Evolutionary conservation across 176 grass and related monocot species (phyloP), one percentile per base, ranked within the genome.

Genomic region (Panicum miliaceum): DNA sequence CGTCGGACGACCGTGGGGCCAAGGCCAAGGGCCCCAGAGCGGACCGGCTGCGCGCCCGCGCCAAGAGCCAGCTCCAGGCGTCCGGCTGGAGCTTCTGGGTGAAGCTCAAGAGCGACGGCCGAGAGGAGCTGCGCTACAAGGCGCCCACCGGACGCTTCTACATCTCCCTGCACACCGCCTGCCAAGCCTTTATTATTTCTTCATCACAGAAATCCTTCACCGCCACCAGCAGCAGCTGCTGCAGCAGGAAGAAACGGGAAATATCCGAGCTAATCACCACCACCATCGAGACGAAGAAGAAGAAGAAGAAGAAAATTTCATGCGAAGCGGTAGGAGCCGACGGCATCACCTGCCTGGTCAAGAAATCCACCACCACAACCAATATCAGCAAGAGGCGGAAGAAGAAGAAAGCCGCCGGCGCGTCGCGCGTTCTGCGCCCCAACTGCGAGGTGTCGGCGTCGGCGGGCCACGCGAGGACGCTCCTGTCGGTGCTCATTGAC

Each of bases 141-240:
- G 79, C 88, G 32, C 90, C 93, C 34, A 54, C 56, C 27, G 88
- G 88, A 81, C 77, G 79, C 23, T 86, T 41, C 51, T 95, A 84
- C 65, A n/a, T 19, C 77, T 92, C 90, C 71, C 93, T 95, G 45
- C 48, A 81, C 71, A 78, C 73, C 63, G 93, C 93, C 36, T 94
- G 93, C 74, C 52, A 78, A 40, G 83, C 74, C 26, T 88, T 58
- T 77, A 0, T 5, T 0, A 1, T 8, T 8, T 6, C 40, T 8
- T 6, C 32, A 1, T 6, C 15, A 36, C 8, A 12, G 7, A 36
- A 41, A 41, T 12, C 40, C 40, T 10, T 20, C 37, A 12, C 8
- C 65, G 11, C 29, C 7, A 40, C 4, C 15, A 18, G 15, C 38
- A 75, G 27, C 29, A 32, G 29, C 29, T 32, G 29, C 29, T 32